phyloP scores from a whole-genome alignment of 139 green algal species.

The Auxenochlorella pyrenoidosa region DNA sequence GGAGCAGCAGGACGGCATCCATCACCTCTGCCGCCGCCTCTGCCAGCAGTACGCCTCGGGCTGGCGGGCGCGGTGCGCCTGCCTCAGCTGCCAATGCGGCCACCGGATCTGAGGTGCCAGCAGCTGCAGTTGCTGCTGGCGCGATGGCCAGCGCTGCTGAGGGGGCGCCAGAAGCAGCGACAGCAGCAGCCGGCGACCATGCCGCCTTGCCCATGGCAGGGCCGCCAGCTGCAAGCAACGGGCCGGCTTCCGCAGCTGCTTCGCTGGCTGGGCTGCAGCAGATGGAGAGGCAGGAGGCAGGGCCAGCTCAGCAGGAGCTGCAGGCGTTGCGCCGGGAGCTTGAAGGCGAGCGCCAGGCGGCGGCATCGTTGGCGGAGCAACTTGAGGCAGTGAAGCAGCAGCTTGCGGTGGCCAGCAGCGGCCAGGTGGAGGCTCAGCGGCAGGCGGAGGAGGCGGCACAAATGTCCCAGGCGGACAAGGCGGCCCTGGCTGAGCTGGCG shows the following conservation, averaged over 20 bases:
- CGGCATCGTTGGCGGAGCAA: background rate
- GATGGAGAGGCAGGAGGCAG: background rate
- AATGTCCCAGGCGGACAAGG: background rate
- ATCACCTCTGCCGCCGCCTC: background rate
- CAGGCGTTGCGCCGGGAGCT: conserved; percentile 1
- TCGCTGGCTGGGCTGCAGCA: background rate
- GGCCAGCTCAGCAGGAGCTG: background rate
- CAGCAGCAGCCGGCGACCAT: background rate
- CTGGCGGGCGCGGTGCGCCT: background rate
- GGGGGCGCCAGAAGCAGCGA: background rate
- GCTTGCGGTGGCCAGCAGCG: background rate
- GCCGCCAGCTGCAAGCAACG: background rate
- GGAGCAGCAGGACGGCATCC: background rate
- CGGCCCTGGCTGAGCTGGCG: conserved; percentile 14
- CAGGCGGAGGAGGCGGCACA: background rate
- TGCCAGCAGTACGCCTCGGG: background rate
- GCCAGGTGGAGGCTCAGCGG: background rate
- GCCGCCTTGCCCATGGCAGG: too few relatives aligned
- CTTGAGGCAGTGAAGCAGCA: background rate
- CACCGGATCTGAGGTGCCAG: background rate
- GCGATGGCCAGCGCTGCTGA: background rate
- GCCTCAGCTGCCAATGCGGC: too few relatives aligned
- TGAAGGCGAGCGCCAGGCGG: background rate
- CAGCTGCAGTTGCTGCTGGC: background rate
- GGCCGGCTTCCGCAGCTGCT: background rate